A percentile compares a stretch with the other conserved stretches of the same genome.
phyloP scores from a whole-genome alignment of 306 rosid genomes.

The Rosa lucieae region DNA sequence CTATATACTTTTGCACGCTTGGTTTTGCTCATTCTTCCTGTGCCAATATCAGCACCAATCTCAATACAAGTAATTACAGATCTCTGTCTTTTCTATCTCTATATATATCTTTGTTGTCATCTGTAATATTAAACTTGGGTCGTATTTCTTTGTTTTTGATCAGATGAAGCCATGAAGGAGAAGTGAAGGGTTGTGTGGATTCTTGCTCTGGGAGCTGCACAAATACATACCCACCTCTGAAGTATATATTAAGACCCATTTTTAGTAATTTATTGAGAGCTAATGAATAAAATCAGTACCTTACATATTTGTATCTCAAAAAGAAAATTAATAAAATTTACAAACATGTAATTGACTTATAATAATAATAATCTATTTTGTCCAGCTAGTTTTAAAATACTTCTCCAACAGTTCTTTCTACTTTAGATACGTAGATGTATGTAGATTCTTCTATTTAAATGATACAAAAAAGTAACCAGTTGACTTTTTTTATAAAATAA shows the following conservation, averaged over 20 bases:
- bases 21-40: slow-evolving; percentile 44
- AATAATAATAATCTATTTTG: too few species aligned
- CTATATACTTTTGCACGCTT: slow-evolving; percentile 33
- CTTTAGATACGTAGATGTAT: too few species aligned
- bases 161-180: background rate
- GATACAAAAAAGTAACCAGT: too few species aligned
- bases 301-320: background rate
- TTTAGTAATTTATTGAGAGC: background rate
- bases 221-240: too few species aligned
- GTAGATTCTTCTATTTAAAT: too few species aligned
- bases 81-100: background rate
- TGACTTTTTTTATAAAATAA: too few species aligned
- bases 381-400: too few species aligned
- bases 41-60: slow-evolving; percentile 33
- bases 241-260: background rate
- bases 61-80: slow-evolving; percentile 28
- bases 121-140: background rate
- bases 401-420: too few species aligned
- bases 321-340: background rate
- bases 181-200: slow-evolving; percentile 4
- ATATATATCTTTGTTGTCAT: background rate
- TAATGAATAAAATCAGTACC: background rate
- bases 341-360: too few species aligned
- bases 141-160: background rate
- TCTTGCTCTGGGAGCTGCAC: slow-evolving; percentile 7